Conservation (phyloP, 106 monocot genomes). For the Amphibolis antarctica region DNA sequence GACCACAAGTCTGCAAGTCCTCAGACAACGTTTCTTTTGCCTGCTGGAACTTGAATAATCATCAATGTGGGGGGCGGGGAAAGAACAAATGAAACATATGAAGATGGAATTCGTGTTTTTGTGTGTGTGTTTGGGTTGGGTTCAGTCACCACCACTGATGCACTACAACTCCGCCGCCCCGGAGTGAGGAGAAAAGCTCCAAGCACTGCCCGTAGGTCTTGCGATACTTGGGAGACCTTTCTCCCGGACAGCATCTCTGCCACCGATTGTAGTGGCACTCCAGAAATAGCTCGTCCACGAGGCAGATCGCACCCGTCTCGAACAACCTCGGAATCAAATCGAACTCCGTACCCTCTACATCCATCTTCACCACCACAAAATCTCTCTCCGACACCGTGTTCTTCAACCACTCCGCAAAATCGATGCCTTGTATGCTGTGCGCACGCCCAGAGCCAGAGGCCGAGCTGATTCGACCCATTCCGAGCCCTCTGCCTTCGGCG, state of each 20-base stretch:
- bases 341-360: conserved; percentile 81
- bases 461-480: conserved; percentile 69
- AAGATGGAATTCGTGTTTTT: too few species aligned
- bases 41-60: too few species aligned
- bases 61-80: too few species aligned
- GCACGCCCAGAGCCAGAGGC: conserved; percentile 1
- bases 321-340: conserved; percentile 60
- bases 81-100: too few species aligned
- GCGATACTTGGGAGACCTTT: conserved; percentile 65
- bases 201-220: conserved; percentile 67
- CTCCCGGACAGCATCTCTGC: conserved; percentile 81
- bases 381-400: conserved; percentile 44
- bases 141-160: conserved; percentile 80
- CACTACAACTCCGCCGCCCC: conserved; percentile 67
- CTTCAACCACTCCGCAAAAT: conserved; percentile 75
- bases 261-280: conserved; percentile 88
- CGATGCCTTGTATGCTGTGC: conserved; percentile 42
- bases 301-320: conserved; percentile 66
- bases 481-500: conserved; percentile 27
- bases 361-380: conserved; percentile 92
- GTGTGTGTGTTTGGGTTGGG: neutral
- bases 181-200: conserved; percentile 40
- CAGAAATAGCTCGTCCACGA: conserved; percentile 79
- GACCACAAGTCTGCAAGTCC: too few species aligned
- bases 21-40: too few species aligned